These are phyloP conservation scores for Paramecium biaurelia DNA, from an alignment of 73 alveolate species.

Conservation along the genomic window DNA sequence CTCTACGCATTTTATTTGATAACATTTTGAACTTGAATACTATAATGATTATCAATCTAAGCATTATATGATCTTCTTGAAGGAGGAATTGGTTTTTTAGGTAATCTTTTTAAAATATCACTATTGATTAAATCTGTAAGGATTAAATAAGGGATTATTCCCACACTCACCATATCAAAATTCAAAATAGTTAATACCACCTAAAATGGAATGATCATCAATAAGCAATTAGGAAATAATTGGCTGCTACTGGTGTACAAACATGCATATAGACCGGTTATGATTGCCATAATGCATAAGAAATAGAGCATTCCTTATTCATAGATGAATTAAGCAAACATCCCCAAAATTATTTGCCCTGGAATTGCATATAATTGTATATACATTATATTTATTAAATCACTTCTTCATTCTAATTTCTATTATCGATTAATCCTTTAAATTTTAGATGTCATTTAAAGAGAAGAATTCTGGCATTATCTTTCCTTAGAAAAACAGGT, in stretches of 20 bases:
- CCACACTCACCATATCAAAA: constrained; percentile 11
- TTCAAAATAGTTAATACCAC: neutral
- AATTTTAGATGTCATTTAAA: neutral
- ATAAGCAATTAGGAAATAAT: neutral
- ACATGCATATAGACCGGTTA: neutral
- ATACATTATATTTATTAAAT: constrained; percentile 24
- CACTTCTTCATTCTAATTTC: constrained; percentile 32
- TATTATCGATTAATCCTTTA: neutral
- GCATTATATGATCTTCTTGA: neutral
- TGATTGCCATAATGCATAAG: neutral
- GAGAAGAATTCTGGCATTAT: constrained; percentile 42
- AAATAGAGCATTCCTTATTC: neutral
- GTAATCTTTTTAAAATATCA: neutral
- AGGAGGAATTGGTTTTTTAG: constrained; percentile 2
- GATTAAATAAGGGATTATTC: neutral
- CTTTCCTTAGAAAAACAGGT: neutral
- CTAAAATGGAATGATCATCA: neutral
- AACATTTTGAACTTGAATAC: neutral
- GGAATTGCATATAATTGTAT: constrained; percentile 40
- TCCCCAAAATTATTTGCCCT: neutral
- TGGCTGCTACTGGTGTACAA: neutral
- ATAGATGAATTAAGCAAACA: neutral
- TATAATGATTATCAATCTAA: neutral
- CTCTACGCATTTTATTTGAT: neutral
- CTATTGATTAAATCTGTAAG: neutral